Percentiles rank a stretch among this genome's conserved stretches.
These are phyloP conservation scores for Chloris gayana DNA, from an alignment of 176 grass and related monocot genomes.

Conservation along the genomic window DNA sequence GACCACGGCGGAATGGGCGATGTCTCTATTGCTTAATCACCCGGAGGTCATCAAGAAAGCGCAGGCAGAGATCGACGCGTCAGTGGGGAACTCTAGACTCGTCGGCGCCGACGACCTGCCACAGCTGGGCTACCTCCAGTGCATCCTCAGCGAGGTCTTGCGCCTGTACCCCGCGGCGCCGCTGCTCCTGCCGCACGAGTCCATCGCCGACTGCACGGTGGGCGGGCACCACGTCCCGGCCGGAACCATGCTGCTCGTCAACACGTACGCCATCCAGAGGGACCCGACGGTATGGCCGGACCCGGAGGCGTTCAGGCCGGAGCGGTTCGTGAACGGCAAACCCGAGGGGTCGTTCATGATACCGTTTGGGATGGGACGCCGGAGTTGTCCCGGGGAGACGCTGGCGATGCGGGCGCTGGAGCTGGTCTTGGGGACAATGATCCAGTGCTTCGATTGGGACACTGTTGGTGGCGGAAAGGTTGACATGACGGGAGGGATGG, in stretches of 20 bases:
- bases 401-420: slow-evolving; percentile 25
- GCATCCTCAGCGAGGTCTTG: slow-evolving; percentile 58
- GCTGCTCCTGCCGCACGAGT: slow-evolving; percentile 43
- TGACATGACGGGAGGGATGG: slow-evolving; percentile 44
- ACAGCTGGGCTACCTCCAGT: slow-evolving; percentile 39
- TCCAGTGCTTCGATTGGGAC: slow-evolving; percentile 69
- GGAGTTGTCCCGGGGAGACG: slow-evolving; percentile 52
- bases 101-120: slow-evolving; percentile 42
- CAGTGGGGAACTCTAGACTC: slow-evolving; percentile 25
- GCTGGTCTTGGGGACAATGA: slow-evolving; percentile 41
- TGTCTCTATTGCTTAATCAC: slow-evolving; percentile 66
- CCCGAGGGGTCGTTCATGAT: slow-evolving; percentile 11
- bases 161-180: slow-evolving; percentile 43
- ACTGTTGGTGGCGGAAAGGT: slow-evolving; percentile 23
- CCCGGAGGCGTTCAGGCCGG: slow-evolving; percentile 46
- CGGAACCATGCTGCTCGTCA: slow-evolving; percentile 57
- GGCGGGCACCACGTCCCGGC: slow-evolving; percentile 13
- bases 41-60: slow-evolving; percentile 40
- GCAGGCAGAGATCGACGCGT: slow-evolving; percentile 23
- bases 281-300: slow-evolving; percentile 36
- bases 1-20: slow-evolving; percentile 52
- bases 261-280: slow-evolving; percentile 57
- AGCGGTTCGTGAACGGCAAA: slow-evolving; percentile 32
- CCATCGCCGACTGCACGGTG: slow-evolving; percentile 36
- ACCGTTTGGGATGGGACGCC: slow-evolving; percentile 57